phyloP scores from a whole-genome alignment of 768 basidiomycete genomes.

The Mycena albidolilacea region DNA sequence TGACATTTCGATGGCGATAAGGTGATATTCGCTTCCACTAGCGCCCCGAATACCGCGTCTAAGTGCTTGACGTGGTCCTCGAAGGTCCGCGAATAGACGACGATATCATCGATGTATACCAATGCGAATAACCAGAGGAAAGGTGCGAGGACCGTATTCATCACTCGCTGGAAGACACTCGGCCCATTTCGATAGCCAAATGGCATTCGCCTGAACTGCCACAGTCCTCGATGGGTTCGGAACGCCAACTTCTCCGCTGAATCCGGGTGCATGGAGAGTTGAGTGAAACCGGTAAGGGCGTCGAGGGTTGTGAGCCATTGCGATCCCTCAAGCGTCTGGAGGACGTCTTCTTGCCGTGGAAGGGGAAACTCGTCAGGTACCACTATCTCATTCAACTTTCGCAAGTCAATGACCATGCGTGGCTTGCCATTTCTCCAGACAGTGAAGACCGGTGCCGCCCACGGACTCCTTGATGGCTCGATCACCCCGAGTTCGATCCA shows the following conservation, averaged over 20 bases:
- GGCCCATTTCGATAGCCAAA: constrained; percentile 56
- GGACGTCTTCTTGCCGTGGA: constrained; percentile 43
- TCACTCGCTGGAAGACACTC: constrained; percentile 56
- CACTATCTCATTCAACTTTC: constrained; percentile 41
- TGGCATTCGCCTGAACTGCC: constrained; percentile 58
- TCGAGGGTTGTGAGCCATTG: constrained; percentile 53
- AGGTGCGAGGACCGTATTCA: constrained; percentile 53
- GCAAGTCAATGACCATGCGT: constrained; percentile 51
- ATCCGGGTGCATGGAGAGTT: constrained; percentile 48
- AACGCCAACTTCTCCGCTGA: constrained; percentile 54
- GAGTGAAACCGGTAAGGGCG: constrained; percentile 57
- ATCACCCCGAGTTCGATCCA: constrained; percentile 55
- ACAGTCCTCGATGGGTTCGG: constrained; percentile 54
- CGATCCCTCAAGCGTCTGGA: constrained; percentile 48
- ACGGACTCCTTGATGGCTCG: constrained; percentile 56
- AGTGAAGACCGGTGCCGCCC: too few species aligned
- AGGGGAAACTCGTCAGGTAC: constrained; percentile 45
- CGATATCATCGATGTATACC: constrained; percentile 61
- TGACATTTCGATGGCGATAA: constrained; percentile 53
- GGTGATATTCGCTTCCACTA: constrained; percentile 47
- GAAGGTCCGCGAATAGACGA: constrained; percentile 47
- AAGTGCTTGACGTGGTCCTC: constrained; percentile 50
- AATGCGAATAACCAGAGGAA: constrained; percentile 56
- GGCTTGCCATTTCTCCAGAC: too few species aligned
- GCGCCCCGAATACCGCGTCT: constrained; percentile 48